phyloP scores from a whole-genome alignment of 139 green algal species.

The Coccomyxa sp. region DNA sequence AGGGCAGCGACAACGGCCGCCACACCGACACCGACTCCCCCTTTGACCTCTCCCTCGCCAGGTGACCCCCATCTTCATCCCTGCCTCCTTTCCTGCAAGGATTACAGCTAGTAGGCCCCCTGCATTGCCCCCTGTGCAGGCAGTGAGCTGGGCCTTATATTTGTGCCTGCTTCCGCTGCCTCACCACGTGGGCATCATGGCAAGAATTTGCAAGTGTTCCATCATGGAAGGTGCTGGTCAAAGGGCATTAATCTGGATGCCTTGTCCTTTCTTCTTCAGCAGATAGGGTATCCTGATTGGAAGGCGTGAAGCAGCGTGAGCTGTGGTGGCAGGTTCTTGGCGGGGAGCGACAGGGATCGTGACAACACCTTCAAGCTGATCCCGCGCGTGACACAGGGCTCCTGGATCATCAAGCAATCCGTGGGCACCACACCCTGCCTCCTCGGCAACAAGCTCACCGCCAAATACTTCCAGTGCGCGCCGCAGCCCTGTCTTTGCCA shows the following conservation, averaged over 20 bases:
- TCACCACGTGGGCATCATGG: too few relatives aligned
- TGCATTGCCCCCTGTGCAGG: too few relatives aligned
- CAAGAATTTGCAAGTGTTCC: too few relatives aligned
- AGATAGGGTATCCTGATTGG: too few relatives aligned
- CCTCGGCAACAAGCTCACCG: constrained; percentile 58
- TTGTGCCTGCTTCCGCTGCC: too few relatives aligned
- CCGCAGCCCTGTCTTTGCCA: neutral
- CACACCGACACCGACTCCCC: neutral
- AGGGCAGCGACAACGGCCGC: constrained; percentile 2
- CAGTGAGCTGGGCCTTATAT: too few relatives aligned
- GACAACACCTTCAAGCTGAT: constrained; percentile 65
- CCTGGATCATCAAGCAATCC: constrained; percentile 65
- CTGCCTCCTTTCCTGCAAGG: too few relatives aligned
- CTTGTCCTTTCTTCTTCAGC: too few relatives aligned
- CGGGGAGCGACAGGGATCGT: constrained; percentile 23
- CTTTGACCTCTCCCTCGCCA: constrained; percentile 22
- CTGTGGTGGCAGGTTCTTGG: constrained; percentile 24
- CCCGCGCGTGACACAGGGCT: constrained; percentile 49
- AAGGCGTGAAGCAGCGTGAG: neutral
- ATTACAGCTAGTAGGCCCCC: too few relatives aligned
- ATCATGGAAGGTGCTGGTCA: too few relatives aligned
- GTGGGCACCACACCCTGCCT: constrained; percentile 65
- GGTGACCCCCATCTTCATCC: neutral
- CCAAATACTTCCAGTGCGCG: constrained; percentile 45
- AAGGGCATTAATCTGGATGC: too few relatives aligned